These are phyloP conservation scores for Phlebiopsis gigantea DNA, from an alignment of 768 basidiomycete genomes.

Conservation along the genomic window DNA sequence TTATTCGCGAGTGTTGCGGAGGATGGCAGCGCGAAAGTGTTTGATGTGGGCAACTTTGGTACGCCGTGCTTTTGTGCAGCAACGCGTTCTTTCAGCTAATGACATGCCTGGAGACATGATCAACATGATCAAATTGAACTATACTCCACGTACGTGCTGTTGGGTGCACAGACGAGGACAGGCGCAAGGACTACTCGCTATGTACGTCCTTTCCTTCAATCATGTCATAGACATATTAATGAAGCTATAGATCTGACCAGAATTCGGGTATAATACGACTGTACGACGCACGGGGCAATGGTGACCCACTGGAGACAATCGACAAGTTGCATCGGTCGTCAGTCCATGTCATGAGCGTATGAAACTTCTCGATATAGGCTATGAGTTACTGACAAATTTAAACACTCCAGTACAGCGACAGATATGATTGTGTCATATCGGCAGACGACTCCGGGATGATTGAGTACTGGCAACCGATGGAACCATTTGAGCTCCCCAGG, in stretches of 20 bases:
- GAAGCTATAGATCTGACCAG: slow-evolving; percentile 64
- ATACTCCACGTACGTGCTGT: slow-evolving; percentile 81
- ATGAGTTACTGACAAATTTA: not conserved
- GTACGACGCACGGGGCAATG: slow-evolving; percentile 89
- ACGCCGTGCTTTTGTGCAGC: slow-evolving; percentile 20
- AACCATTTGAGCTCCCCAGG: slow-evolving; percentile 83
- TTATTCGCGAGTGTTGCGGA: slow-evolving; percentile 89
- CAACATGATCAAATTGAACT: slow-evolving; percentile 91
- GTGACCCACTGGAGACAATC: slow-evolving; percentile 69
- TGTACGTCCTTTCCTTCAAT: slow-evolving; percentile 46
- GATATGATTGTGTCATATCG: slow-evolving; percentile 87
- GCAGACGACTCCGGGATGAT: slow-evolving; percentile 93
- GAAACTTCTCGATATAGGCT: not conserved
- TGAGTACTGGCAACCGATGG: slow-evolving; percentile 92
- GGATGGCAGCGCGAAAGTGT: slow-evolving; percentile 90
- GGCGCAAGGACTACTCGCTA: slow-evolving; percentile 81
- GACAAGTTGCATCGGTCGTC: slow-evolving; percentile 80
- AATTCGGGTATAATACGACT: slow-evolving; percentile 71
- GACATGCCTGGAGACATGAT: slow-evolving; percentile 77
- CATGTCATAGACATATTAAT: slow-evolving; percentile 14
- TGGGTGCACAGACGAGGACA: slow-evolving; percentile 93
- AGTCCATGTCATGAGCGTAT: slow-evolving; percentile 82
- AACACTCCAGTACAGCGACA: slow-evolving; percentile 74
- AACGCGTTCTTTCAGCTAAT: not conserved
- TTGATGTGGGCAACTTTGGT: slow-evolving; percentile 99